Evolutionary conservation across 352 stramenopile species (phyloP).

Genomic region (Blastocystis sp.): DNA sequence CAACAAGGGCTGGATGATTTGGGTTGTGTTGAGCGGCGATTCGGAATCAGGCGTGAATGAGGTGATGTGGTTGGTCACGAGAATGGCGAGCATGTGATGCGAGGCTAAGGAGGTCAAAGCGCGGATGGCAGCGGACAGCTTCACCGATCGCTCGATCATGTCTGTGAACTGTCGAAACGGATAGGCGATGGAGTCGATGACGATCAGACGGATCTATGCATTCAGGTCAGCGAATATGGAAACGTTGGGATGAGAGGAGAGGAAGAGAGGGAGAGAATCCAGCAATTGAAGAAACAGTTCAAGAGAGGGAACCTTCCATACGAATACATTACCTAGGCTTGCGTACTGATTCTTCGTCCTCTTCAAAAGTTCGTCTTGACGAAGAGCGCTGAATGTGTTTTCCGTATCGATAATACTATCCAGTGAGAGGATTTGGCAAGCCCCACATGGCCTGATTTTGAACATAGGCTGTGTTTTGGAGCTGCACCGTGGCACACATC

Average conservation of each 20-base stretch:
- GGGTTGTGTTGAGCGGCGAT: background rate
- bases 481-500: constrained; percentile 40
- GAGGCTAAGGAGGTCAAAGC: background rate
- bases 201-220: constrained; percentile 7
- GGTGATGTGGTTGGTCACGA: constrained; percentile 54
- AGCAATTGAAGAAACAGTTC: constrained; percentile 6
- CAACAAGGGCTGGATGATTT: constrained; percentile 28
- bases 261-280: background rate
- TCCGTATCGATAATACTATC: constrained; percentile 40
- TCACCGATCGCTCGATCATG: constrained; percentile 22
- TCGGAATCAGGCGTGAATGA: constrained; percentile 1
- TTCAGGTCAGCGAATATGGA: background rate
- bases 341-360: background rate
- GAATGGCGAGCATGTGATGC: background rate
- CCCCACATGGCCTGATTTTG: constrained; percentile 11
- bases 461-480: constrained; percentile 5
- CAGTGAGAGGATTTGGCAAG: background rate
- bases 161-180: constrained; percentile 42
- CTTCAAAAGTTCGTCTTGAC: constrained; percentile 14
- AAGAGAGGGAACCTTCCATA: constrained; percentile 4
- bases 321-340: constrained; percentile 31
- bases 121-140: constrained; percentile 8
- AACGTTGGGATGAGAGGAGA: background rate
- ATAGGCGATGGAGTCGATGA: constrained; percentile 48
- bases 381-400: constrained; percentile 41